phyloP scores from a whole-genome alignment of 768 basidiomycete genomes.

The Postia placenta region DNA sequence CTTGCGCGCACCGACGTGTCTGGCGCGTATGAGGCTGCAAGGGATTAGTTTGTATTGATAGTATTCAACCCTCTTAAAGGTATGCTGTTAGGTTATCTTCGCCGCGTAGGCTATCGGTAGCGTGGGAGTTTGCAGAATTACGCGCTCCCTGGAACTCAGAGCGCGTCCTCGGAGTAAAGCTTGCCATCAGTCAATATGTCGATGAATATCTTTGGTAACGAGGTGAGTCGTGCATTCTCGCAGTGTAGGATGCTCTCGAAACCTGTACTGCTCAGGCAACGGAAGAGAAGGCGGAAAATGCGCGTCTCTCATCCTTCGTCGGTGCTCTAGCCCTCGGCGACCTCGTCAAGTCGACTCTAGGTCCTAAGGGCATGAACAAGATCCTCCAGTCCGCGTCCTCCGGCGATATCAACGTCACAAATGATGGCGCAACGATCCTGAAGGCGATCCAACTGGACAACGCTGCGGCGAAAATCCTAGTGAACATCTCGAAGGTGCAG shows the following conservation, averaged over 20 bases:
- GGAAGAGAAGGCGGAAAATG: constrained; percentile 96
- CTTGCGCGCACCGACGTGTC: constrained; percentile 12
- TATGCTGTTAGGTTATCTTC: no score
- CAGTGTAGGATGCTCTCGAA: background rate
- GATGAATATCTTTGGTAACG: constrained; percentile 65
- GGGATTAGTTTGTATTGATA: no score
- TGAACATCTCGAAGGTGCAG: constrained; percentile 99
- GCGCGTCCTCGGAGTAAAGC: background rate
- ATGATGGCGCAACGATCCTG: constrained; percentile 97
- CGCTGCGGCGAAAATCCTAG: constrained; percentile 97
- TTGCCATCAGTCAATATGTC: constrained; percentile 36
- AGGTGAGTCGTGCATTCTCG: constrained; percentile 30
- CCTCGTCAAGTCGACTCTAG: constrained; percentile 96
- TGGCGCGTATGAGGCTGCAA: constrained; percentile 1
- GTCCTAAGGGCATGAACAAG: constrained; percentile 99
- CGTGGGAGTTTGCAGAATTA: background rate
- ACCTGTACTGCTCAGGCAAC: constrained; percentile 46
- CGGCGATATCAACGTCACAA: constrained; percentile 94
- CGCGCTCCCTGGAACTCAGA: constrained; percentile 5
- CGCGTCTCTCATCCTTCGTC: constrained; percentile 95
- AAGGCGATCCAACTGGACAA: constrained; percentile 98
- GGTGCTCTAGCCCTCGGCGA: constrained; percentile 97
- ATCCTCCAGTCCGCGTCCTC: constrained; percentile 89
- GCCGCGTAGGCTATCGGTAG: background rate
- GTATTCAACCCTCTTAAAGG: no score